Evolutionary conservation across 768 basidiomycete species (phyloP), one percentile per base, ranked within the genome.

Genomic region (Kwoniella pini): DNA sequence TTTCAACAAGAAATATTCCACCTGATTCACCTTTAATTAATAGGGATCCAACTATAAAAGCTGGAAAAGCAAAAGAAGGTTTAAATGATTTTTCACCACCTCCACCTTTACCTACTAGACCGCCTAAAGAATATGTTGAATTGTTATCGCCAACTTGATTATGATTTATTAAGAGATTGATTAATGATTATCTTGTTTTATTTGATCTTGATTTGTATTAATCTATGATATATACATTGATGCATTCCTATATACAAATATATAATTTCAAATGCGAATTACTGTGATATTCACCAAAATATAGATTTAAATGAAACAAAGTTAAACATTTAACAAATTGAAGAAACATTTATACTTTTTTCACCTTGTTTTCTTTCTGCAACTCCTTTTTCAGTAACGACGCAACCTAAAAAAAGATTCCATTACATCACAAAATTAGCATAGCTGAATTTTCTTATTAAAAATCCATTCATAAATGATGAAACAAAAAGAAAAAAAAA

Each of bases 361-460:
- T 82, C 80, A 22, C 87, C 86, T 6, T 83, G 83, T 59, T 80
- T 80, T 71, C 87, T 87, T 59, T 87, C 84, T 3, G 90, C 91
- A 0, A 96, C 91, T 6, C 95, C 93, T 68, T 89, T 91, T 81
- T 98, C 95, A 2, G 93, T 97, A 12, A 94, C 92, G 51, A 98
- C 75, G 40, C 72, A 75, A 44, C 70, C 72, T 74, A 31, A n/a
- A 46, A 24, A 22, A 17, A 31, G 33, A 36, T 36, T 49, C 7
- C 12, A 5, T 9, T 12, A 56, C 7, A 56, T 52, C 17, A 24
- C 3, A 50, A 27, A 3, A 50, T 50, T 22, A 53, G 43, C 21
- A n/a, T n/a, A 44, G n/a, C 5, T 22, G 4, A 44, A n/a, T n/a
- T n/a, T n/a, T n/a, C n/a, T n/a, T n/a, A n/a, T n/a, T n/a, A n/a